These are phyloP conservation scores for Ophiostoma piceae DNA, from an alignment of 2,329 filamentous ascomycete genomes.

Conservation along the genomic window DNA sequence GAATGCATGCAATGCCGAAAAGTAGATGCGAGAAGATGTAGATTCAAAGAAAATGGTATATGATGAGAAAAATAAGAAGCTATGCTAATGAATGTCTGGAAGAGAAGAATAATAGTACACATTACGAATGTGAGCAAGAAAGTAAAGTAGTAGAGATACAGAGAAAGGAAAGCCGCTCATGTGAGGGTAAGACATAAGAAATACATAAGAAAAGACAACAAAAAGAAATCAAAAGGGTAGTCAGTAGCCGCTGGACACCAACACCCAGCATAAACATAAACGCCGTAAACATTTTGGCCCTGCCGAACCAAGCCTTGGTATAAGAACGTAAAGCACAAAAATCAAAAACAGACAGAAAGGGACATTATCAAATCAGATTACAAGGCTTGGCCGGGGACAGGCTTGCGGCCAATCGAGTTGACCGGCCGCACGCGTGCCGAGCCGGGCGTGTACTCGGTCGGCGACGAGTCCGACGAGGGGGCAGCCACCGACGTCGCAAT, in stretches of 20 bases:
- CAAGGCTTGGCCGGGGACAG: conserved; percentile 52
- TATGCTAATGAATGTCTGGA: conserved; percentile 10
- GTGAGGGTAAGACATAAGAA: conserved; percentile 1
- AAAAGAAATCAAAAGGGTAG: background rate
- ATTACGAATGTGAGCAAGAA: conserved; percentile 12
- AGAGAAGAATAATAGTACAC: conserved; percentile 6
- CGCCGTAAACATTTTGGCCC: conserved; percentile 4
- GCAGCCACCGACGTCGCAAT: conserved; percentile 40
- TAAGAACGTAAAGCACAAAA: conserved; percentile 8
- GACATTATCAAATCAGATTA: conserved; percentile 29
- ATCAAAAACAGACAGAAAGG: background rate
- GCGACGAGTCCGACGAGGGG: conserved; percentile 35
- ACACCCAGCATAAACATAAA: background rate
- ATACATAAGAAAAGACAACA: background rate
- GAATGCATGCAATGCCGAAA: too few relatives aligned
- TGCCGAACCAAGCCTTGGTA: conserved; percentile 16
- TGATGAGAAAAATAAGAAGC: background rate
- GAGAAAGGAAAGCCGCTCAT: conserved; percentile 1
- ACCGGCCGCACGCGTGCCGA: conserved; percentile 31
- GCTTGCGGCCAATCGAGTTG: conserved; percentile 49
- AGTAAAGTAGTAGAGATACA: conserved; percentile 4
- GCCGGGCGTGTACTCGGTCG: conserved; percentile 38
- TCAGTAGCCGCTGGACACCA: background rate
- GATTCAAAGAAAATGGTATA: background rate
- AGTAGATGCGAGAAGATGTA: background rate